Evolutionary conservation across 306 rosid species (phyloP).

Genomic region (Cucurbita maxima): DNA sequence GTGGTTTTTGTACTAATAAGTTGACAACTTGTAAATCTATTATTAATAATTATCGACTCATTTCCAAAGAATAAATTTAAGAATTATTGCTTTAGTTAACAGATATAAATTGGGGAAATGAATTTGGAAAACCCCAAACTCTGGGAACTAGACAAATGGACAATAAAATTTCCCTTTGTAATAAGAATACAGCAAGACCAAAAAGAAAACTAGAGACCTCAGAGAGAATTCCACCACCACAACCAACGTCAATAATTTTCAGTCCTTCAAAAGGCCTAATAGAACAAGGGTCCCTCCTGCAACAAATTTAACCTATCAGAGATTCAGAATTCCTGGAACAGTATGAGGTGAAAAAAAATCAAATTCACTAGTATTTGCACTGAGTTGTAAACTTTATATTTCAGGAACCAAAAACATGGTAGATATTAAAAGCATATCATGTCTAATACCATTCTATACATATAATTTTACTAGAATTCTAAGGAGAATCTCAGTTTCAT

Average conservation of each 20-base stretch:
- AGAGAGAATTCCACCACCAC: slow-evolving; percentile 94
- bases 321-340: not conserved
- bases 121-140: not conserved
- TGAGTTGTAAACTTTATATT: not conserved
- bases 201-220: slow-evolving; percentile 34
- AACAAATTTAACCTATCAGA: slow-evolving; percentile 13
- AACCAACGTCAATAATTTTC: slow-evolving; percentile 76
- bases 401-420: not conserved
- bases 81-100: not conserved
- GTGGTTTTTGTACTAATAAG: not conserved
- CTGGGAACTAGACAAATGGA: not conserved
- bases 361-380: not conserved
- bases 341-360: not conserved
- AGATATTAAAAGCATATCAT: not conserved
- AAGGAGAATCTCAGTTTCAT: not conserved
- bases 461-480: not conserved
- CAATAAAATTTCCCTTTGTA: not conserved
- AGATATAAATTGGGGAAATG: not conserved
- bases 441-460: not conserved
- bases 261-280: slow-evolving; percentile 73
- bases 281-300: slow-evolving; percentile 68
- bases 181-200: not conserved
- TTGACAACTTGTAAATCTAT: not conserved
- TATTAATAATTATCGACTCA: not conserved
- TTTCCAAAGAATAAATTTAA: no score